phyloP scores from a whole-genome alignment of 2,329 filamentous ascomycete species.

The Nothophoma quercina region DNA sequence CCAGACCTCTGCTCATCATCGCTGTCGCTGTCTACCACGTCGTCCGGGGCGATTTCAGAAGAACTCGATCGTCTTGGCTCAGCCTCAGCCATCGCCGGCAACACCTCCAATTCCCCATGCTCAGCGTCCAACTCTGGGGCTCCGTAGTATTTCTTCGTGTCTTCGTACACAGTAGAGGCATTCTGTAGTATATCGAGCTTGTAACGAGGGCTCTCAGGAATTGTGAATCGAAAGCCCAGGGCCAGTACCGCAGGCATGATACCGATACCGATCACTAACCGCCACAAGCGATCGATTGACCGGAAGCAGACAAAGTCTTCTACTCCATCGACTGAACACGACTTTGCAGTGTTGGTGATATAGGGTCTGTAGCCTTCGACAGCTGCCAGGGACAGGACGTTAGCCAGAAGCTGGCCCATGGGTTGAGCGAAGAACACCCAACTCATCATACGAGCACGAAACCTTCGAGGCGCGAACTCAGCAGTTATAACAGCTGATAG shows the following conservation, averaged over 20 bases:
- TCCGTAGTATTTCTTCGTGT: slow-evolving; percentile 44
- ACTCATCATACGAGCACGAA: slow-evolving; percentile 51
- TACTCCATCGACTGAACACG: slow-evolving; percentile 26
- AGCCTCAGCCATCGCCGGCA: slow-evolving; percentile 16
- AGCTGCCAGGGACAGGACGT: slow-evolving; percentile 39
- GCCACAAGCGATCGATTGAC: slow-evolving; percentile 51
- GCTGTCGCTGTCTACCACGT: slow-evolving; percentile 35
- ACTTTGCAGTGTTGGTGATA: slow-evolving; percentile 26
- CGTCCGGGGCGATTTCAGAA: slow-evolving; percentile 39
- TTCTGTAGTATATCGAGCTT: slow-evolving; percentile 51
- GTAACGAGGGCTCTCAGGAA: slow-evolving; percentile 52
- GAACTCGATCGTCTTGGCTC: slow-evolving; percentile 25
- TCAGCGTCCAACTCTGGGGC: slow-evolving; percentile 35
- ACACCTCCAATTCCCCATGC: slow-evolving; percentile 41
- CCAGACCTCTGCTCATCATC: slow-evolving; percentile 31
- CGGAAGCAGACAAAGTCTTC: slow-evolving; percentile 36
- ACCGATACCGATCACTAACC: slow-evolving; percentile 51
- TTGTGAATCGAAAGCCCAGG: slow-evolving; percentile 50
- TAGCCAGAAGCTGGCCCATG: slow-evolving; percentile 48
- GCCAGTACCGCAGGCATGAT: slow-evolving; percentile 39
- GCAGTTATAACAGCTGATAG: slow-evolving; percentile 49
- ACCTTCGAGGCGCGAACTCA: slow-evolving; percentile 50
- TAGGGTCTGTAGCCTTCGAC: slow-evolving; percentile 37
- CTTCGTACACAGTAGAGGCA: slow-evolving; percentile 39
- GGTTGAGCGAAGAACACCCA: slow-evolving; percentile 54